Base-by-base conservation (phyloP, 2,329 filamentous ascomycete species). In the Colletotrichum abscissum region DNA sequence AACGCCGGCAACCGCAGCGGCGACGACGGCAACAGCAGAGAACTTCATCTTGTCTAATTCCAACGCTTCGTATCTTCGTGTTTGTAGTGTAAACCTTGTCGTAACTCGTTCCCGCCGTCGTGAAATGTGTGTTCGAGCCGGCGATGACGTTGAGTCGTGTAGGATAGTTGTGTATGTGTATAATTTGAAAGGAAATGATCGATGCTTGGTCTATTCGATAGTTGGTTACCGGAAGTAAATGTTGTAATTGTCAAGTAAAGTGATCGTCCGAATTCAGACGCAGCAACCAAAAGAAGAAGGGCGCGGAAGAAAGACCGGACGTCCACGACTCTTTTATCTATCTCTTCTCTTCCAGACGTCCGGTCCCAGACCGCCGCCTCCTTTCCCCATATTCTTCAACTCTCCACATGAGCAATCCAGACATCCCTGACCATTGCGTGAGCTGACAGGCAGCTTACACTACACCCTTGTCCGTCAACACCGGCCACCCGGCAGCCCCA, bases 211-310 rank as follows among this genome's bases (percentile, higher is more conserved):
- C 58, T 46, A 16, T 24, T 63, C 6, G 63, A 54, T 42, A 42
- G 60, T 30, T 11, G 64, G 26, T 19, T 19, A 24, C 3, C 16
- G n/a, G 28, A 24, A 46, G 19, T 42, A 6, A 16, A 26, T 22
- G 52, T 30, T 46, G 35, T 69, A 49, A 4, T 22, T 49, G 42
- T 49, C 42, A 49, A 49, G 42, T n/a, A n/a, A 49, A 49, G 42
- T 59, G 26, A 72, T 69, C 42, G 62, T 60, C 55, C 42, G 66
- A 69, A 56, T 55, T 65, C 66, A 73, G 55, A 64, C 55, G 33
- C 66, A 60, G 26, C 62, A 33, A 57, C 12, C 26, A 12, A 38
- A 38, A 35, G n/a, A n/a, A 26, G 4, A 19, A 19, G 38, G 14
- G 16, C 1, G 38, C 38, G 8, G 2, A 22, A n/a, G 12, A 19